These are phyloP conservation scores for Chaetomiaceae sp. DNA, from an alignment of 2,329 filamentous ascomycete species.

Conservation along the genomic window DNA sequence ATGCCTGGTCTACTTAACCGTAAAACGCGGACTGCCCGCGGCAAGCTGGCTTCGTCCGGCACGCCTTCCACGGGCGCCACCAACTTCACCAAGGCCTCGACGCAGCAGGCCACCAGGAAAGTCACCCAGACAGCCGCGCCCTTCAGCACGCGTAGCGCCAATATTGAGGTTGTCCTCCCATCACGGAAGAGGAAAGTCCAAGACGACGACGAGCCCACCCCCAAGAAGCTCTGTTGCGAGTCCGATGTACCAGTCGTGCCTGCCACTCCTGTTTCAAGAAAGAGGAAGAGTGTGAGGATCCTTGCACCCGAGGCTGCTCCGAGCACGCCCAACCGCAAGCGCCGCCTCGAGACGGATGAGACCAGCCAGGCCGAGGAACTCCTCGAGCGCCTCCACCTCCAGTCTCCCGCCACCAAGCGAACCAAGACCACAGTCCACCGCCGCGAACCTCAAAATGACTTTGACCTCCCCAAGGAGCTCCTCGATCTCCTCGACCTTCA, in stretches of 20 bases:
- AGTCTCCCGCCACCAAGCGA: constrained; percentile 31
- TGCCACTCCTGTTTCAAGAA: constrained; percentile 29
- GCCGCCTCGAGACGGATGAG: constrained; percentile 20
- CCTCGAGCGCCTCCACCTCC: constrained; percentile 40
- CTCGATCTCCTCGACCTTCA: constrained; percentile 61
- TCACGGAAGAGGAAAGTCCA: constrained; percentile 41
- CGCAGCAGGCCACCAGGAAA: constrained; percentile 33
- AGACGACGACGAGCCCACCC: constrained; percentile 26
- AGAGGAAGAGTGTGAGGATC: constrained; percentile 26
- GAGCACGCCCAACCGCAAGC: constrained; percentile 26
- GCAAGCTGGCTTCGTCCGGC: constrained; percentile 18
- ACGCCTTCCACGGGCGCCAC: constrained; percentile 34
- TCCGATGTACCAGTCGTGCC: constrained; percentile 19
- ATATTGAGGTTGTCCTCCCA: constrained; percentile 29
- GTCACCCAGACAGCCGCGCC: constrained; percentile 29
- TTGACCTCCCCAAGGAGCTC: constrained; percentile 48
- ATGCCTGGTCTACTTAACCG: constrained; percentile 28
- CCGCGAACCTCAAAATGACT: constrained; percentile 33
- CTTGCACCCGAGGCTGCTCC: constrained; percentile 14
- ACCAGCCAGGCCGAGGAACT: constrained; percentile 30
- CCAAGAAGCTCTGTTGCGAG: constrained; percentile 23
- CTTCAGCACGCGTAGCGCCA: constrained; percentile 30
- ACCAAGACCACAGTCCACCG: constrained; percentile 38
- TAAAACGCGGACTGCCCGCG: constrained; percentile 23
- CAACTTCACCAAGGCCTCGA: constrained; percentile 47